Base-by-base conservation (phyloP, 2,329 filamentous ascomycete species). In the Colletotrichum eremochloae region DNA sequence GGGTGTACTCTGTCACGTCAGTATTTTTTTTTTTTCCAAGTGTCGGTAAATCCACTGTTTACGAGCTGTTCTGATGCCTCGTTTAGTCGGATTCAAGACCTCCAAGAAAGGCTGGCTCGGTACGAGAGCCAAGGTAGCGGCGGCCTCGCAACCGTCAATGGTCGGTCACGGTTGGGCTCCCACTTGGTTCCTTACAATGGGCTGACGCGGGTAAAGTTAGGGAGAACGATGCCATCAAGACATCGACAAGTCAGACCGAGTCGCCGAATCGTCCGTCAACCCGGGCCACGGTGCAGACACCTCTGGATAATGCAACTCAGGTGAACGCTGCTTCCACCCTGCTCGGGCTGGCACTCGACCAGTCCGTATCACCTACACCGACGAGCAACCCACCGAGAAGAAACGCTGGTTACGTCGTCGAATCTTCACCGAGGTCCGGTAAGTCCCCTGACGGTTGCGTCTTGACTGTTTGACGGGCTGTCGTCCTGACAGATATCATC, bases 1-100 rank as follows among this genome's bases (percentile, higher is more conserved):
- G 70, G 48, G 63, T 69, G 11, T 74, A 74, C 5, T 72, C 72
- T 42, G 65, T 74, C 15, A 67, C 74, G 75, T 76, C 61, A 48
- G 74, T 24, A 24, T 24, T 24, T 24, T 24, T 24, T 24, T 24
- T 24, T 24, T 24, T 24, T 24, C 1, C 24, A 24, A 24, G 24
- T 24, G 24, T 24, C 24, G 24, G 24, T 24, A 24, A 24, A 6
- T 14, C 52, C 6, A 1, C 29, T 5, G 1, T 38, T 24, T 24
- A 24, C 2, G 4, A 8, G 6, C 53, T 42, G 1, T 9, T 14
- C 33, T 71, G 20, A 67, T 50, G 2, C 2, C 4, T 24, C 1
- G 2, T 15, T 9, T 24, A 5, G 7, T 52, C 75, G 74, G 40
- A 75, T 75, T 1, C 73, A 75, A 29, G 74, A 75, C 50, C 38